phyloP scores from a whole-genome alignment of 2,329 filamentous ascomycete genomes.

The Fusarium secorum region DNA sequence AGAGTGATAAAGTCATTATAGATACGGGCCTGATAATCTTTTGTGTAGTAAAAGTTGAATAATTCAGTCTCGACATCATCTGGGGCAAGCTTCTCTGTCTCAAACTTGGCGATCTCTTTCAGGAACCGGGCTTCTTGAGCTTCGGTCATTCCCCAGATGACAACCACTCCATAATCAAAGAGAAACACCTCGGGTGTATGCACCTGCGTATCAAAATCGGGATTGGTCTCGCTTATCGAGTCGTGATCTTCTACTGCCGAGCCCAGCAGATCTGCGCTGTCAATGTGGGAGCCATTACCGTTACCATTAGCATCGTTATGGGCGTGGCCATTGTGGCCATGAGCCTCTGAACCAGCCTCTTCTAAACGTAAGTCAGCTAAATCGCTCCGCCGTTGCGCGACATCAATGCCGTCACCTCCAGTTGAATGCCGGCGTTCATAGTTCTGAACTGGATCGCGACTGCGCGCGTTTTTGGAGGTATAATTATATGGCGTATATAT shows the following conservation, averaged over 20 bases:
- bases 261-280: slow-evolving; percentile 47
- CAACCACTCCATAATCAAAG: slow-evolving; percentile 96
- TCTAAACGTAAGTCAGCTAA: slow-evolving; percentile 67
- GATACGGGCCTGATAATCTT: slow-evolving; percentile 96
- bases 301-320: slow-evolving; percentile 40
- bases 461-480: slow-evolving; percentile 51
- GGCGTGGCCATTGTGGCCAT: slow-evolving; percentile 33
- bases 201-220: slow-evolving; percentile 85
- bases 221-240: slow-evolving; percentile 55
- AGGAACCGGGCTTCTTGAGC: slow-evolving; percentile 89
- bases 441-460: slow-evolving; percentile 52
- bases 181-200: slow-evolving; percentile 95
- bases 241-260: slow-evolving; percentile 48
- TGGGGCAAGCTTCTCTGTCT: slow-evolving; percentile 84
- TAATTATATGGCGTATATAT: slow-evolving; percentile 96
- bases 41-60: slow-evolving; percentile 99
- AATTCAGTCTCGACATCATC: slow-evolving; percentile 95
- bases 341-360: slow-evolving; percentile 43
- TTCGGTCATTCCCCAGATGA: slow-evolving; percentile 98
- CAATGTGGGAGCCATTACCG: slow-evolving; percentile 38
- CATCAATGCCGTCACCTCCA: slow-evolving; percentile 65
- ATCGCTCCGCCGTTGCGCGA: slow-evolving; percentile 60
- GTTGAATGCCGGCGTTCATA: slow-evolving; percentile 78
- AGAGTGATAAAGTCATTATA: slow-evolving; percentile 99
- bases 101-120: slow-evolving; percentile 93